Base-by-base conservation (phyloP, 208 protist genomes). In the Histomonas meleagridis region DNA sequence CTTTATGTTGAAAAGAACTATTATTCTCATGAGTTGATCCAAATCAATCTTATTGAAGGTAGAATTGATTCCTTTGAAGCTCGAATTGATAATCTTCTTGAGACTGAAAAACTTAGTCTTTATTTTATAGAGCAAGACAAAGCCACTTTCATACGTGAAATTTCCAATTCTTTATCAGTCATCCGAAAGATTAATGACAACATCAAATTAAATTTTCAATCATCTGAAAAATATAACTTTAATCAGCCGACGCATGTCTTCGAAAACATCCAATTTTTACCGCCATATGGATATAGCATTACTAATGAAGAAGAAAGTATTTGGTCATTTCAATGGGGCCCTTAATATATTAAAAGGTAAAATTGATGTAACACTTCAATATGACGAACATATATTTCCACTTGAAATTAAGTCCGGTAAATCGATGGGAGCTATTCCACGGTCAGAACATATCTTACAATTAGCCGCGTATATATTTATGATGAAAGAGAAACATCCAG, bases 261-360 rank as follows among this genome's bases (percentile, higher is more conserved):
- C n/a, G 14, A n/a, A n/a, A 5, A 12, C 7, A 3, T 81, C 43
- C 3, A 81, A 48, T 10, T 1, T n/a, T 51, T 81, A 28, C 70
- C 70, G 10, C 70, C 70, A n/a, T 81, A 81, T 51, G 70, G 70
- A 14, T 32, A 9, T 51, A 48, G 51, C 18, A 81, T 43, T 51
- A 23, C n/a, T 51, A 32, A 81, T 23, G 70, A 81, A 81, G 70
- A 81, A 81, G 70, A 81, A 51, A 81, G 51, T 28, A 51, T 81
- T 23, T 81, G 70, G 70, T 81, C 70, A 1, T 81, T 81, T 21
- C 70, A 81, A 81, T 81, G 70, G 70, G 70, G 70, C 1, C n/a
- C n/a, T n/a, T n/a, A n/a, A n/a, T n/a, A n/a, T n/a, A n/a, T 21
- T 81, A n/a, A 81, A 81, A 81, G 70, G 70, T 51, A 81, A 81